Evolutionary conservation across 2,329 filamentous ascomycete species (phyloP), one percentile per base, ranked within the genome.

Genomic region (Aspergillus bombycis): DNA sequence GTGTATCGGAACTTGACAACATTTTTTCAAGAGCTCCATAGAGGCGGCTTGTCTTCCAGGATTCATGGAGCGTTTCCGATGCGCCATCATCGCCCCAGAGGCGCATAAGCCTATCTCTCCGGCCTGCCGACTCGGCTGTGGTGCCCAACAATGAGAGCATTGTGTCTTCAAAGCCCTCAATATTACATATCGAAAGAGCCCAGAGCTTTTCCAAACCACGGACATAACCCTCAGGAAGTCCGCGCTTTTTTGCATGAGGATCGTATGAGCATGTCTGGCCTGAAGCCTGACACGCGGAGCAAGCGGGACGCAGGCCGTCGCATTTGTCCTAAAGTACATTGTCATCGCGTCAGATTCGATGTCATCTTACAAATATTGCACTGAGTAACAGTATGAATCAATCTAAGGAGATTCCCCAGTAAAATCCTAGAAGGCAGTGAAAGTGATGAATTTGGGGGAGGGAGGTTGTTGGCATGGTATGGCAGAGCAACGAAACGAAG

Each of bases 201-300:
- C 79, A 81, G 36, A 82, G 71, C 66, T 82, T 82, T 67, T 82
- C 80, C 59, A 82, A 61, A 4, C 79, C 79, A 23, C 80, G 79
- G 36, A 82, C 80, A 70, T 82, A 82, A 43, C 80, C 80, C 66
- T 82, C 80, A 1, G 80, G 80, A 19, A 82, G 68, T 21, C 80
- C 80, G 58, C 80, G 76, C 67, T 82, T 82, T 68, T 81, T 82
- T 55, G 75, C 78, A 60, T 76, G 74, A 14, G 79, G 77, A 58
- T 81, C 77, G 68, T 82, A 82, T 32, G 76, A 77, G 62, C 80
- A 82, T 36, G 74, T 69, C 57, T 79, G 77, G 62, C 75, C 75
- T 10, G 78, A 76, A 26, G 72, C 74, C 60, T 73, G 72, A 63
- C 80, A 82, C 62, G 78, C 78, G 34, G 78, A 78, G 62, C 80